Conservation (phyloP, 495 filamentous ascomycete genomes). For the Aspergillus bertholletiae region DNA sequence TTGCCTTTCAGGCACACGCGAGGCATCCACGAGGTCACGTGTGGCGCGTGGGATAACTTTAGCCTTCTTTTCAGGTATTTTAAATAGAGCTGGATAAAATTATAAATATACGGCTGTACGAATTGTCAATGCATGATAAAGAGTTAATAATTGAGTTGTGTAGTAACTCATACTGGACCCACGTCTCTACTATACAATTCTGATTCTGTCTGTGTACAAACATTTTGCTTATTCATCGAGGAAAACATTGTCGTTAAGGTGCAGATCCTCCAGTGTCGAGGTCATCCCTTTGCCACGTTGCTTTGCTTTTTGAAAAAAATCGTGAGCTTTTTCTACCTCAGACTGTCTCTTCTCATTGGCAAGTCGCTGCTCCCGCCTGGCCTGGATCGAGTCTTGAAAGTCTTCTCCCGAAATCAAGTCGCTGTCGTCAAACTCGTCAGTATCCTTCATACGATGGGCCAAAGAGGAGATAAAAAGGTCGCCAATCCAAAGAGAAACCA, state of each 20-base stretch:
- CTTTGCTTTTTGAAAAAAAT: conserved; percentile 35
- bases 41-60: conserved; percentile 23
- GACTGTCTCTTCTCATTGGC: conserved; percentile 30
- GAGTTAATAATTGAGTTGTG: too few relatives aligned
- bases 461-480: conserved; percentile 50
- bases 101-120: too few relatives aligned
- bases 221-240: background rate
- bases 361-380: conserved; percentile 28
- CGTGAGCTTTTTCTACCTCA: conserved; percentile 30
- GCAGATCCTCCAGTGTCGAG: conserved; percentile 29
- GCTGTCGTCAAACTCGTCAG: conserved; percentile 12
- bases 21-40: conserved; percentile 35
- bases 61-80: too few relatives aligned
- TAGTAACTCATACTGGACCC: too few relatives aligned
- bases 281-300: conserved; percentile 31
- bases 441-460: conserved; percentile 18
- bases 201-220: too few relatives aligned
- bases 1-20: conserved; percentile 17
- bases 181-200: too few relatives aligned
- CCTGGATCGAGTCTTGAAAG: conserved; percentile 20
- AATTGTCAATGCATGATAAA: too few relatives aligned
- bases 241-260: conserved; percentile 24
- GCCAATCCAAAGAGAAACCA: conserved; percentile 64
- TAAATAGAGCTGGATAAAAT: too few relatives aligned
- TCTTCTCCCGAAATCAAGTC: conserved; percentile 22